A percentile compares a stretch with the other conserved stretches of the same genome.
Conservation (phyloP, 306 rosid species). For the Pterocarpus macrocarpus region DNA sequence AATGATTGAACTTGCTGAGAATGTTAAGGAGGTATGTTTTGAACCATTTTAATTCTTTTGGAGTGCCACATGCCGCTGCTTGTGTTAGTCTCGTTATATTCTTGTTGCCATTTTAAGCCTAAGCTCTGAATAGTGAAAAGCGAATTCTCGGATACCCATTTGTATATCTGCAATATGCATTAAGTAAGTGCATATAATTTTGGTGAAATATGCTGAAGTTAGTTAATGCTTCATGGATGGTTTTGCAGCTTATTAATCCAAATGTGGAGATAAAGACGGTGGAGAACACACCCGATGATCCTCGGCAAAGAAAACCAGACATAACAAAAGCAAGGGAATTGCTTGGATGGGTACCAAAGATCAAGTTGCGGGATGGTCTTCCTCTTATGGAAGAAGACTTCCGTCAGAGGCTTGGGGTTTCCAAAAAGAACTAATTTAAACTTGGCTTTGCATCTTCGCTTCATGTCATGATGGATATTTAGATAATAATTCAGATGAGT, state of each 20-base stretch:
- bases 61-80: neutral
- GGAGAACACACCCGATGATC: constrained; percentile 81
- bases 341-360: constrained; percentile 71
- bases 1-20: constrained; percentile 82
- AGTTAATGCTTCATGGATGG: constrained; percentile 28
- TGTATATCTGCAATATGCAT: too few species aligned
- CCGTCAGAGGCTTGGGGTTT: constrained; percentile 63
- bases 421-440: constrained; percentile 48
- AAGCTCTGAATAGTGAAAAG: neutral
- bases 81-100: neutral
- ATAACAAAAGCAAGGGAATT: constrained; percentile 65
- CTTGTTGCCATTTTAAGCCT: neutral
- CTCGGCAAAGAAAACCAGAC: constrained; percentile 71
- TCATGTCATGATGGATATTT: constrained; percentile 23
- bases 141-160: neutral
- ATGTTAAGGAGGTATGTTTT: constrained; percentile 76
- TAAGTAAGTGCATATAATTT: neutral
- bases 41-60: neutral
- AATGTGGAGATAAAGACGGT: constrained; percentile 61
- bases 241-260: constrained; percentile 69
- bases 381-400: constrained; percentile 80
- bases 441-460: constrained; percentile 6
- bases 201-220: neutral
- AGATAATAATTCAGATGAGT: constrained; percentile 9
- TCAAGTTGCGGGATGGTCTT: constrained; percentile 65